These are phyloP conservation scores for Hymenoscyphus occultus DNA, from an alignment of 2,329 filamentous ascomycete genomes.

Conservation along the genomic window DNA sequence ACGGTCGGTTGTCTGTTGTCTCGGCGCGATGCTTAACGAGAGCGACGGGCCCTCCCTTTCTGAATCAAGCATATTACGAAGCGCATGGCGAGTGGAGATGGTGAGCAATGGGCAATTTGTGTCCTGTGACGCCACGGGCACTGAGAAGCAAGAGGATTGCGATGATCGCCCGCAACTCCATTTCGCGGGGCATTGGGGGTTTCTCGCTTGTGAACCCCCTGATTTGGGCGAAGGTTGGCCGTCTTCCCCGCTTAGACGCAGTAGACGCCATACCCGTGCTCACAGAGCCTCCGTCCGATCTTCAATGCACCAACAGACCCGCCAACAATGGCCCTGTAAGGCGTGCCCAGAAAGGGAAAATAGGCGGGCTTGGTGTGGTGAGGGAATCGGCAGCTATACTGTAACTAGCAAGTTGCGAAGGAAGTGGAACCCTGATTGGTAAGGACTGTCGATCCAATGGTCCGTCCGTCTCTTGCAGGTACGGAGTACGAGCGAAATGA, in stretches of 20 bases:
- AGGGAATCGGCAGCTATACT: slow-evolving; percentile 1
- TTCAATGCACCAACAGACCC: background rate
- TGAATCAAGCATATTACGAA: slow-evolving; percentile 4
- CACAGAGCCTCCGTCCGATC: slow-evolving; percentile 1
- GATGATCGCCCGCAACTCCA: background rate
- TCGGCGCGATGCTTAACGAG: background rate
- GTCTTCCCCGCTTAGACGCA: background rate
- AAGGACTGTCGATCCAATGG: background rate
- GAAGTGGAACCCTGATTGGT: background rate
- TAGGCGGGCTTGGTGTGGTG: background rate
- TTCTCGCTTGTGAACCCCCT: background rate
- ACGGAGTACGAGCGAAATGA: background rate
- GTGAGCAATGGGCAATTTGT: background rate
- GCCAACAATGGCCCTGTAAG: background rate
- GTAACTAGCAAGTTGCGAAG: background rate
- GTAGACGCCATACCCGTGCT: background rate
- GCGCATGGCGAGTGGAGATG: background rate
- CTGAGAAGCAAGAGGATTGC: background rate
- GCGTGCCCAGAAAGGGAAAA: background rate
- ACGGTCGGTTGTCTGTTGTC: background rate
- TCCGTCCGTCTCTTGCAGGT: background rate
- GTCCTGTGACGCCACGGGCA: slow-evolving; percentile 1
- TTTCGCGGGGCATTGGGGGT: slow-evolving; percentile 1
- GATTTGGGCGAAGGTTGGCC: background rate
- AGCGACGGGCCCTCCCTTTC: slow-evolving; percentile 3